These are phyloP conservation scores for Metschnikowia henanensis DNA, from an alignment of 805 yeast species.

Conservation along the genomic window DNA sequence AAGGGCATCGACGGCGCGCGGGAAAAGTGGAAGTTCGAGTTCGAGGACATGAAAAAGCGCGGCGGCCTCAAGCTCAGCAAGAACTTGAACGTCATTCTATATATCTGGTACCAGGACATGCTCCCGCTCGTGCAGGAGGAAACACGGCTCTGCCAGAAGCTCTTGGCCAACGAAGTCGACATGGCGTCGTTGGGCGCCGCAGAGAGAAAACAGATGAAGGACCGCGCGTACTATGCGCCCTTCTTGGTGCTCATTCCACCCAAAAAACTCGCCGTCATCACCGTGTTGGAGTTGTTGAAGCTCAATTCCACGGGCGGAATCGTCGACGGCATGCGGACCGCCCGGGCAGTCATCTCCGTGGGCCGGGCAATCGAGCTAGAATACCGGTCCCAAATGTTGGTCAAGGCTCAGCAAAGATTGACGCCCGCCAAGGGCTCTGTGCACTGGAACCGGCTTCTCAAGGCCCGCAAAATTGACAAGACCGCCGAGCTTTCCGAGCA, in stretches of 20 bases:
- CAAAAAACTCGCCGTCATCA: slow-evolving; percentile 78
- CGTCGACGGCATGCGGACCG: slow-evolving; percentile 79
- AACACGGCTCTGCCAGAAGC: slow-evolving; percentile 50
- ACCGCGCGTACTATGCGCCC: slow-evolving; percentile 69
- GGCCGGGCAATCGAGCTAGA: slow-evolving; percentile 87
- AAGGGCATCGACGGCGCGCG: slow-evolving; percentile 83
- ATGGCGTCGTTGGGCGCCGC: slow-evolving; percentile 6
- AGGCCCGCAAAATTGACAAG: slow-evolving; percentile 4
- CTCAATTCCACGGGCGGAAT: slow-evolving; percentile 74
- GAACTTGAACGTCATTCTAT: slow-evolving; percentile 69
- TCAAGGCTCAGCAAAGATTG: slow-evolving; percentile 55
- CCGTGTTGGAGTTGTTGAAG: slow-evolving; percentile 79
- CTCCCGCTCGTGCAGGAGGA: slow-evolving; percentile 71
- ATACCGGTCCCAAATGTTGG: slow-evolving; percentile 66
- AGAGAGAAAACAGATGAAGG: slow-evolving; percentile 31
- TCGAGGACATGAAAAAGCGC: slow-evolving; percentile 60
- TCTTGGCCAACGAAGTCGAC: slow-evolving; percentile 31
- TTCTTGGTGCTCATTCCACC: slow-evolving; percentile 71
- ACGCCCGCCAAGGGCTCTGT: slow-evolving; percentile 47
- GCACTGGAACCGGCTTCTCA: slow-evolving; percentile 46
- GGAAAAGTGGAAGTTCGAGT: slow-evolving; percentile 85
- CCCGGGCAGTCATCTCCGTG: slow-evolving; percentile 76
- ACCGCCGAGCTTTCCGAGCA: slow-evolving; percentile 9
- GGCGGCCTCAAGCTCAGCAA: slow-evolving; percentile 57
- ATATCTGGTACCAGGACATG: slow-evolving; percentile 81